A percentile compares a stretch with the other conserved stretches of the same genome.
Conservation (phyloP, 2,329 filamentous ascomycete genomes). For the Hortaea werneckii region DNA sequence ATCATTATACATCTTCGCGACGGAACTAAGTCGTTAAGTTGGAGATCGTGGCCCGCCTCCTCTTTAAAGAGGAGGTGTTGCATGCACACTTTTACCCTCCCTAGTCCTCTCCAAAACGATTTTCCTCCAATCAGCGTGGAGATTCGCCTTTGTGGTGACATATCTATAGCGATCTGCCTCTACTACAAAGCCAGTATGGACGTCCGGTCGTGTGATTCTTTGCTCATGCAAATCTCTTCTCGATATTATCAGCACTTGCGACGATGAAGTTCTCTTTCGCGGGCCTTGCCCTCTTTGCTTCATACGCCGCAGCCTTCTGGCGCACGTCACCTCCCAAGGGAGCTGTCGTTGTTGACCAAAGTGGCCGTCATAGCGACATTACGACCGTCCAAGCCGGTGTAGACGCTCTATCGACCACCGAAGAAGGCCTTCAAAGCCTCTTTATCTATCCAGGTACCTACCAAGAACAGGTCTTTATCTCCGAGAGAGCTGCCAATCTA, state of each 20-base stretch:
- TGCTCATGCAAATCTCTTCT: neutral
- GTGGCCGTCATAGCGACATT: constrained; percentile 23
- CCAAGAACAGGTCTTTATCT: constrained; percentile 48
- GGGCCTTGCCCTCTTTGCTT: neutral
- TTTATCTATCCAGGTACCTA: constrained; percentile 54
- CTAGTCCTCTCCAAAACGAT: too few species aligned
- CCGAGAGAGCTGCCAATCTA: constrained; percentile 24
- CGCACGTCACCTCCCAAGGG: neutral
- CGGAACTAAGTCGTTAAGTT: too few species aligned
- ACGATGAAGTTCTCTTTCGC: neutral
- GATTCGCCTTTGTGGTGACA: too few species aligned
- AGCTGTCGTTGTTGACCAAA: neutral
- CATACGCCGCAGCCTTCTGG: neutral
- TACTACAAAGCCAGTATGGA: neutral
- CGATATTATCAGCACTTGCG: neutral
- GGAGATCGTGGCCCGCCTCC: too few species aligned
- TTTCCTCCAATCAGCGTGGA: neutral
- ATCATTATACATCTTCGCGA: too few species aligned
- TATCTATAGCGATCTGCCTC: too few species aligned
- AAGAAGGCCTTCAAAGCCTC: constrained; percentile 41
- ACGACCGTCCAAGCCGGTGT: constrained; percentile 47
- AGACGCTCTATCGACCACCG: constrained; percentile 42
- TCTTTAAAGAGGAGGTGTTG: too few species aligned
- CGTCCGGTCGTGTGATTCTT: neutral
- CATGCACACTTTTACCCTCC: too few species aligned